A percentile compares a stretch with the other conserved stretches of the same genome.
Evolutionary conservation across 192 early-diverging fungal species (phyloP).

Genomic region (Podila epigama): DNA sequence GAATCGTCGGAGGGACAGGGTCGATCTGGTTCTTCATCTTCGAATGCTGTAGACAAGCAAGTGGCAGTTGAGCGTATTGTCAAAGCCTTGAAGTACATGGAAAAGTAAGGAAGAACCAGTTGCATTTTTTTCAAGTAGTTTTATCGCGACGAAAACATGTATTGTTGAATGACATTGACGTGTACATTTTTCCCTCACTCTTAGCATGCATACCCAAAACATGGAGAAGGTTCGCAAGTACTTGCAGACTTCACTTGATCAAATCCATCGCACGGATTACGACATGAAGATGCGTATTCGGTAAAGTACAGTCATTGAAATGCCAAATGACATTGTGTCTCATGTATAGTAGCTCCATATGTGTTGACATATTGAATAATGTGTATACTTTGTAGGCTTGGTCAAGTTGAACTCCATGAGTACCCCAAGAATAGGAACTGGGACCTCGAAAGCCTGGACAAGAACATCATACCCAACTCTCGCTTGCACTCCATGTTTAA

Average conservation of each 20-base stretch:
- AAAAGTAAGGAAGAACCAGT: not conserved
- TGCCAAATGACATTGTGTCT: no score
- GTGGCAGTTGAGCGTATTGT: slow-evolving; percentile 1
- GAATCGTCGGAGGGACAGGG: no score
- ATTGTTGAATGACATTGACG: not conserved
- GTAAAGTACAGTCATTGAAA: slow-evolving; percentile 5
- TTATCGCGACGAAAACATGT: not conserved
- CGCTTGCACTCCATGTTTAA: slow-evolving; percentile 26
- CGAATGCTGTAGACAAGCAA: not conserved
- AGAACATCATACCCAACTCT: slow-evolving; percentile 5
- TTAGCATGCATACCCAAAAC: slow-evolving; percentile 20
- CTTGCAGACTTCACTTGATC: slow-evolving; percentile 6
- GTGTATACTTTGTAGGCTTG: no score
- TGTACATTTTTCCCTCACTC: not conserved
- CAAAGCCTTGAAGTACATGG: slow-evolving; percentile 11
- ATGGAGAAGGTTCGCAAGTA: slow-evolving; percentile 6
- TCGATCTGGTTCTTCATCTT: no score
- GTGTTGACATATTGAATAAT: no score
- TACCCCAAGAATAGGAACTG: slow-evolving; percentile 3
- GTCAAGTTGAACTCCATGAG: slow-evolving; percentile 5
- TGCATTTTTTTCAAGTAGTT: not conserved
- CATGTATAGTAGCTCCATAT: no score
- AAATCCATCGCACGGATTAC: slow-evolving; percentile 16
- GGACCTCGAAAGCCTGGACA: slow-evolving; percentile 11
- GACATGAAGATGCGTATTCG: slow-evolving; percentile 41